Conservation (phyloP, 306 rosid genomes). For the Coriaria nepalensis region DNA sequence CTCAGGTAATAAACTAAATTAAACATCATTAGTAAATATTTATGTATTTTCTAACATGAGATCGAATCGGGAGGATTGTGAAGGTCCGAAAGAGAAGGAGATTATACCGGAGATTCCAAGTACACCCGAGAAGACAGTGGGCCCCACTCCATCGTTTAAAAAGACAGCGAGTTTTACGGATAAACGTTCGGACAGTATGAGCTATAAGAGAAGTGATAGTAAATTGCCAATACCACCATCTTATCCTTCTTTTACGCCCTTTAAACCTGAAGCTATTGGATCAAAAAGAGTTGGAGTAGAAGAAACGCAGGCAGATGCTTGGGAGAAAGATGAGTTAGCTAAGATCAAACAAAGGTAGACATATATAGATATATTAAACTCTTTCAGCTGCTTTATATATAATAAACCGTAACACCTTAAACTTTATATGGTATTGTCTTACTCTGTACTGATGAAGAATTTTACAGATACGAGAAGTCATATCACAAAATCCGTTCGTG, state of each 20-base stretch:
- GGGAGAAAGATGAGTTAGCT: slow-evolving; percentile 55
- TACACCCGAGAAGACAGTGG: slow-evolving; percentile 1
- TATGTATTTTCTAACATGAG: too few relatives aligned
- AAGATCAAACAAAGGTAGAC: slow-evolving; percentile 40
- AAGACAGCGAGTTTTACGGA: slow-evolving; percentile 22
- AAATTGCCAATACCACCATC: too few relatives aligned
- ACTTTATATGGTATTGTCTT: neutral
- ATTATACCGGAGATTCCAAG: slow-evolving; percentile 10
- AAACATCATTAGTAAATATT: neutral
- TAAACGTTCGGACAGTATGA: slow-evolving; percentile 3
- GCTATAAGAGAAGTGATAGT: slow-evolving; percentile 15
- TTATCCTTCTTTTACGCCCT: too few relatives aligned
- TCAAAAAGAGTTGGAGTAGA: slow-evolving; percentile 7
- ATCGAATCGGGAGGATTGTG: too few relatives aligned
- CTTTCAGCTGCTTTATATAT: too few relatives aligned
- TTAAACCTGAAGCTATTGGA: slow-evolving; percentile 9
- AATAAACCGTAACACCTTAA: neutral
- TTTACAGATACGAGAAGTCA: slow-evolving; percentile 46
- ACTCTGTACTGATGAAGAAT: neutral
- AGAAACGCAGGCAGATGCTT: slow-evolving; percentile 35
- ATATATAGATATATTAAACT: neutral
- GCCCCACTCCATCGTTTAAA: slow-evolving; percentile 18
- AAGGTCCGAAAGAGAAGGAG: too few relatives aligned
- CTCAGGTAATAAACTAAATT: slow-evolving; percentile 31
- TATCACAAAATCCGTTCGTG: slow-evolving; percentile 35